Conservation (phyloP, 2,329 filamentous ascomycete species). For the Dactylellina drechsleri region DNA sequence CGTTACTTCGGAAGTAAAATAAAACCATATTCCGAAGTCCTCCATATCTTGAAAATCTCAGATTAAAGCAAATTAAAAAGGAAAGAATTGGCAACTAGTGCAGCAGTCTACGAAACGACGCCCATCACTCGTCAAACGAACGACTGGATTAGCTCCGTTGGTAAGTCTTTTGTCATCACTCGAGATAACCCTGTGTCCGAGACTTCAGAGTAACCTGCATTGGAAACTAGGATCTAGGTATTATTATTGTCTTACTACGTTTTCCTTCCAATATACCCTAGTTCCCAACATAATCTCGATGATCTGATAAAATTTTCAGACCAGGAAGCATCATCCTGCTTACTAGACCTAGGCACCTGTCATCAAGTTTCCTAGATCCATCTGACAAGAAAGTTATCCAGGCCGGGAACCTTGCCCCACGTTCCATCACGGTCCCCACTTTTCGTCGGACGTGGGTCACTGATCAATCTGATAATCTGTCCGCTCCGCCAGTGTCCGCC, state of each 20-base stretch:
- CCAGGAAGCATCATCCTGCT: conserved; percentile 18
- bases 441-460: not conserved
- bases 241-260: conserved; percentile 19
- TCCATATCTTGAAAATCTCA: too few species aligned
- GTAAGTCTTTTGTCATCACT: too few species aligned
- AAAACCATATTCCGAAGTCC: too few species aligned
- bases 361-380: conserved; percentile 52
- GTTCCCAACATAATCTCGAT: conserved; percentile 41
- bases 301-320: conserved; percentile 49
- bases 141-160: too few species aligned
- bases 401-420: conserved; percentile 31
- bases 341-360: conserved; percentile 38
- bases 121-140: too few species aligned
- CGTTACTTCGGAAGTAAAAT: too few species aligned
- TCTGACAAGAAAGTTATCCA: conserved; percentile 48
- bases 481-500: conserved; percentile 31
- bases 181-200: too few species aligned
- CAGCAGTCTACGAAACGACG: too few species aligned
- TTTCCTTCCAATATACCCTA: not conserved
- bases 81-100: too few species aligned
- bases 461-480: conserved; percentile 55
- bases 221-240: conserved; percentile 22
- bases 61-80: too few species aligned
- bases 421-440: conserved; percentile 43
- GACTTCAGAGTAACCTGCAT: conserved; percentile 28